Percentiles rank a stretch among this genome's conserved stretches.
phyloP scores from a whole-genome alignment of 1,139 yeast genomes.

The Debaryomyces fabryi region DNA sequence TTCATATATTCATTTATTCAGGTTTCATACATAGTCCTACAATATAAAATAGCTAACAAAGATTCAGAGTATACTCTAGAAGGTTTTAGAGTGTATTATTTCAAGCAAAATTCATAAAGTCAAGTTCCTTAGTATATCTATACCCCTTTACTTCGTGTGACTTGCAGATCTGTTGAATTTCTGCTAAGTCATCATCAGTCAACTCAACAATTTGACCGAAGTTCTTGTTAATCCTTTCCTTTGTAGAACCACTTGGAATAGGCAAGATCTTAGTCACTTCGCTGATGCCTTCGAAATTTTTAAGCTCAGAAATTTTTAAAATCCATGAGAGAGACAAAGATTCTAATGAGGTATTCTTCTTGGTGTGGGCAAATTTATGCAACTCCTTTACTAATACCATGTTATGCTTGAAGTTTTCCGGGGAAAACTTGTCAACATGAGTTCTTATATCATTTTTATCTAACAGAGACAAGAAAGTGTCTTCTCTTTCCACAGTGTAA shows the following conservation, averaged over 20 bases:
- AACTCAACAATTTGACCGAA: slow-evolving; percentile 46
- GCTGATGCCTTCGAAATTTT: slow-evolving; percentile 27
- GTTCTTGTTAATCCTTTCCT: slow-evolving; percentile 62
- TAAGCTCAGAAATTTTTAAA: slow-evolving; percentile 33
- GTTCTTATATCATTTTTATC: slow-evolving; percentile 59
- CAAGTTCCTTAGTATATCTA: slow-evolving; percentile 42
- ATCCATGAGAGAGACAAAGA: slow-evolving; percentile 79
- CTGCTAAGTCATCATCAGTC: slow-evolving; percentile 54
- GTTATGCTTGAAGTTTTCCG: slow-evolving; percentile 59
- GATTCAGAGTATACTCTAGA: no score
- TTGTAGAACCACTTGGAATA: slow-evolving; percentile 73
- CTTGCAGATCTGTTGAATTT: slow-evolving; percentile 47
- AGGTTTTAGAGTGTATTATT: no score
- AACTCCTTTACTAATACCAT: slow-evolving; percentile 41
- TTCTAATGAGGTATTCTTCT: slow-evolving; percentile 53
- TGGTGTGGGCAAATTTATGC: slow-evolving; percentile 52
- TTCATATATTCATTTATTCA: neutral
- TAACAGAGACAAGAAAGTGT: slow-evolving; percentile 36
- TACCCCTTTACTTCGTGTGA: slow-evolving; percentile 47
- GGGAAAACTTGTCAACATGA: slow-evolving; percentile 58
- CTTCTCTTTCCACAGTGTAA: slow-evolving; percentile 40
- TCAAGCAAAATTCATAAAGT: slow-evolving; percentile 12
- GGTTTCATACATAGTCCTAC: neutral
- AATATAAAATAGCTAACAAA: no score
- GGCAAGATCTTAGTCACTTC: slow-evolving; percentile 65